Evolutionary conservation across 2,329 filamentous ascomycete genomes (phyloP), one percentile per base, ranked within the genome.

Genomic region (Verticillium klebahnii): DNA sequence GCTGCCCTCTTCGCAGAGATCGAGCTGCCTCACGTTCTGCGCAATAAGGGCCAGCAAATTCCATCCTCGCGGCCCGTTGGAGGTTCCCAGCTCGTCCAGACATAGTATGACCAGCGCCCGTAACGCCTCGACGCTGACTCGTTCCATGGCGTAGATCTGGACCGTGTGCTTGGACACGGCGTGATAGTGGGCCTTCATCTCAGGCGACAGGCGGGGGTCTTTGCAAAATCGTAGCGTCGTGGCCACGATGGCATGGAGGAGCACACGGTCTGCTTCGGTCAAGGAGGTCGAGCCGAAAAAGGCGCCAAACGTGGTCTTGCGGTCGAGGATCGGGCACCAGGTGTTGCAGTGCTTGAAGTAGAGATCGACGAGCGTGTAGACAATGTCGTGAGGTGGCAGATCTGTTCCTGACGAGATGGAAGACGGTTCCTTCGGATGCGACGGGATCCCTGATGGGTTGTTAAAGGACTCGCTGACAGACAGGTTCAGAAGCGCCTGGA

Each of bases 271-370:
- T 1, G 73, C 70, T 60, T 79, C 77, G 37, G 68, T 69, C 34
- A 78, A 64, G 0, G 74, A 74, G 0, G 76, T 77, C 7, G 76
- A 75, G 1, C 75, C 76, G 45, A 79, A 79, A 61, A 80, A 74
- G 23, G 67, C 70, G 1, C 72, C 67, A 67, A 78, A 74, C 15
- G 75, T 78, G 0, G 77, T 75, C 61, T 79, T 78, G 8, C 77
- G 73, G 54, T 80, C 77, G 12, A 80, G 72, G 14, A 80, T 78
- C 0, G 77, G 77, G 58, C 77, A 79, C 85, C 85, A 88, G 0
- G 85, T 84, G 66, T 87, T 87, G 69, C 85, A 83, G 69, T 88
- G 84, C 67, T 85, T 86, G 75, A 88, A 87, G 71, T 85, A 88
- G 8, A 87, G 74, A 63, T 87, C 84, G 17, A 85, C 83, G 2